A percentile compares a stretch with the other conserved stretches of the same genome.
Evolutionary conservation across 768 basidiomycete species (phyloP).

Genomic region (Lactarius deliciosus): DNA sequence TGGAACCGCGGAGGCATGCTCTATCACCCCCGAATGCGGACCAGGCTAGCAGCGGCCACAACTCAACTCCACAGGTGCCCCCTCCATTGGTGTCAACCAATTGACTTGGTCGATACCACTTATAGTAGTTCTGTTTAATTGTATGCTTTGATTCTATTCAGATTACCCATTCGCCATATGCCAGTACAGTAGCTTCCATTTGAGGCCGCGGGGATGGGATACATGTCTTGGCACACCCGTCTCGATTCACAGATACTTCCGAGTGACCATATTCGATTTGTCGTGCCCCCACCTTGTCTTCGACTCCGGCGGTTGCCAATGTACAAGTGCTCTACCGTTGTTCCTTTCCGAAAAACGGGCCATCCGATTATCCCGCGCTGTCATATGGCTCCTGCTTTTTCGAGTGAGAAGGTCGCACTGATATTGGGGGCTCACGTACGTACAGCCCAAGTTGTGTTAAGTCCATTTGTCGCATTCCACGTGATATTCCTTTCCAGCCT

Average conservation of each 20-base stretch:
- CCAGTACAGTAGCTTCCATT: slow-evolving; percentile 6
- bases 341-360: slow-evolving; percentile 3
- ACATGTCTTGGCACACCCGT: background rate
- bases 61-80: slow-evolving; percentile 12
- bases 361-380: background rate
- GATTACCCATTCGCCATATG: background rate
- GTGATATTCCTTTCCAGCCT: background rate
- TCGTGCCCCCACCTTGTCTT: slow-evolving; percentile 2
- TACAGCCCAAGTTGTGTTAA: background rate
- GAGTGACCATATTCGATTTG: background rate
- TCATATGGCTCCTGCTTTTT: slow-evolving; percentile 9
- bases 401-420: background rate
- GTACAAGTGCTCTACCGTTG: background rate
- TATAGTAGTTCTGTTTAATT: background rate
- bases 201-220: slow-evolving; percentile 15
- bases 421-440: slow-evolving; percentile 2
- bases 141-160: background rate
- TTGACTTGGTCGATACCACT: slow-evolving; percentile 10
- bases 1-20: background rate
- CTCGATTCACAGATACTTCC: slow-evolving; percentile 4
- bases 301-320: background rate
- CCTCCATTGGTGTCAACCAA: background rate
- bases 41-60: slow-evolving; percentile 2
- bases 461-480: background rate
- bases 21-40: slow-evolving; percentile 1